Conservation (phyloP, 2,329 filamentous ascomycete genomes). For the Grosmannia huntii region DNA sequence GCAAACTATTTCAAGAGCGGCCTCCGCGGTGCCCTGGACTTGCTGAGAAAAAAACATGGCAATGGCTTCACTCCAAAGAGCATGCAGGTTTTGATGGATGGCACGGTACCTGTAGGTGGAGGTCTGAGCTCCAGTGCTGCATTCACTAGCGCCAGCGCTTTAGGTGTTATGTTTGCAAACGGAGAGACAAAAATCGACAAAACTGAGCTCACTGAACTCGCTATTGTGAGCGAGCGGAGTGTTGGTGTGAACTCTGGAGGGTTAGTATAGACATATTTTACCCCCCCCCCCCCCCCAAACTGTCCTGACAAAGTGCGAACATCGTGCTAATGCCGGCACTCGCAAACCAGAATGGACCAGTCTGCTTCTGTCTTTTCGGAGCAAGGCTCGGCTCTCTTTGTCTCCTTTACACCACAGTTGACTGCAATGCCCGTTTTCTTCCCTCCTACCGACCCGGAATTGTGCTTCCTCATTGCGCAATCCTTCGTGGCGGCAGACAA, state of each 20-base stretch:
- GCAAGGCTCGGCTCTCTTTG: constrained; percentile 75
- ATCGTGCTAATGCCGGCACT: neutral
- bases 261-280: constrained; percentile 30
- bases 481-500: constrained; percentile 92
- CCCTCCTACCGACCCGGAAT: constrained; percentile 65
- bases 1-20: constrained; percentile 98
- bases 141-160: constrained; percentile 78
- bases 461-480: constrained; percentile 88
- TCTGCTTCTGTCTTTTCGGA: constrained; percentile 88
- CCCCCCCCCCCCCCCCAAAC: neutral
- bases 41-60: constrained; percentile 55
- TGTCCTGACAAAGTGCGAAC: neutral
- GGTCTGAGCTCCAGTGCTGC: constrained; percentile 90
- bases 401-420: constrained; percentile 74
- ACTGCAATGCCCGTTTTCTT: constrained; percentile 67
- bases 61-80: constrained; percentile 53
- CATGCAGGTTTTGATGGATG: constrained; percentile 84
- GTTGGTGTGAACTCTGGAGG: constrained; percentile 95
- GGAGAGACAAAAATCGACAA: constrained; percentile 70
- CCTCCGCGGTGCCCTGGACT: constrained; percentile 64
- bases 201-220: constrained; percentile 80
- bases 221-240: constrained; percentile 84
- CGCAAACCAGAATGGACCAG: constrained; percentile 70
- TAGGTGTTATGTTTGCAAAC: constrained; percentile 81
- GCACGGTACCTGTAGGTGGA: constrained; percentile 81